Base-by-base conservation (phyloP, 2,329 filamentous ascomycete genomes). In the Colletotrichum trifolii region DNA sequence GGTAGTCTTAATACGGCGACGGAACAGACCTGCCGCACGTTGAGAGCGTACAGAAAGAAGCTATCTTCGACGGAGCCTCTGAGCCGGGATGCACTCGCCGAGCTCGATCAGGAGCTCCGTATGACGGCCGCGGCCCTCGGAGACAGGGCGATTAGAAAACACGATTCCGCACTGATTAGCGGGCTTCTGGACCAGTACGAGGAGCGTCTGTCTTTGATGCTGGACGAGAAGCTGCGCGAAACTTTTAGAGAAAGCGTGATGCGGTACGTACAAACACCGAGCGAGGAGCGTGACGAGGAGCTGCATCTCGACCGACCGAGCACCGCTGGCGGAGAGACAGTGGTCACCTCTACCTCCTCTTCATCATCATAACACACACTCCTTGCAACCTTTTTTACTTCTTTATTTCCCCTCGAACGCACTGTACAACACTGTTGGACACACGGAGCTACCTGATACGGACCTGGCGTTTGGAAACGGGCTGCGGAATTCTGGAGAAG, bases 171-270 rank as follows among this genome's bases (percentile, higher is more conserved):
- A 53, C 77, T 91, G 39, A 48, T 68, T 15, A 86, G 83, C 45
- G 89, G 88, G 54, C 77, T 94, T 48, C 79, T 94, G 8, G 91
- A 93, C 69, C 87, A 92, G 76, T 93, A 93, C 71, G 92, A 90
- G 2, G 90, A 93, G 71, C 84, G 88, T 65, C 79, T 94, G 52
- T 87, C 93, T 6, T 87, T 83, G 49, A 83, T 93, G 76, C 82
- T 94, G 48, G 91, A 94, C 68, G 89, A 93, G 75, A 91, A 91
- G 74, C 82, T 93, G 54, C 79, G 83, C 50, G 76, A 88, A 39
- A 82, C 73, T 9, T 78, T 71, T 73, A 77, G 40, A 73, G 71
- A 60, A 72, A 76, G 63, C 69, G 71, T 58, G 69, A 56, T 67
- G 68, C 35, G 71, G 71, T 35, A 74, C 75, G 42, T 74, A 73